Conservation (phyloP, 139 green algal genomes). For the Chlamydomonas incerta region DNA sequence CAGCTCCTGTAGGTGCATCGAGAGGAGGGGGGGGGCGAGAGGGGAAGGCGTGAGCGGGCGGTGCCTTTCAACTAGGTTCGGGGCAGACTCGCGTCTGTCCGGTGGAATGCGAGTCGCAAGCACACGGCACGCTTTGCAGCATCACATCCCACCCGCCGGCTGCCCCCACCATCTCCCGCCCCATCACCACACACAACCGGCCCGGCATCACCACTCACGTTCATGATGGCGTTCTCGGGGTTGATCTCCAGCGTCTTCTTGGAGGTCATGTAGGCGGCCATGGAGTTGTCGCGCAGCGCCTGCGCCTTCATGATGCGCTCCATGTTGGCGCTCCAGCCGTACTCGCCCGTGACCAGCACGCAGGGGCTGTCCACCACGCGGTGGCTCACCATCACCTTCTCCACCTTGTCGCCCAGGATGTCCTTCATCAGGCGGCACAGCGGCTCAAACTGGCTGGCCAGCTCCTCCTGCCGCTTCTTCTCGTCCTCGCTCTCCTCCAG, state of each 20-base stretch:
- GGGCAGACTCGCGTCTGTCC: too few species aligned
- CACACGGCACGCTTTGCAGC: too few species aligned
- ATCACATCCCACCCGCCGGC: too few species aligned
- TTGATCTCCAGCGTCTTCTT: slow-evolving; percentile 99
- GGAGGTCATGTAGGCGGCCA: slow-evolving; percentile 97
- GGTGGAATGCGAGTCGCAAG: too few species aligned
- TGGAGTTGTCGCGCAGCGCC: slow-evolving; percentile 96
- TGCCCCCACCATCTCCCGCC: too few species aligned
- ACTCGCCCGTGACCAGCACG: slow-evolving; percentile 99
- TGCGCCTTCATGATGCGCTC: slow-evolving; percentile 99
- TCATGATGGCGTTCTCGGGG: slow-evolving; percentile 97
- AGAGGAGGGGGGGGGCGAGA: too few species aligned
- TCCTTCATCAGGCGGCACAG: slow-evolving; percentile 89
- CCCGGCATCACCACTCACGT: slow-evolving; percentile 54
- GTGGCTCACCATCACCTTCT: slow-evolving; percentile 94
- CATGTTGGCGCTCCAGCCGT: slow-evolving; percentile 99
- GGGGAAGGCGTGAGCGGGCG: too few species aligned
- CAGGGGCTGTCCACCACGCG: slow-evolving; percentile 98
- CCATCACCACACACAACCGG: too few species aligned
- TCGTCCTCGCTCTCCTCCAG: slow-evolving; percentile 92
- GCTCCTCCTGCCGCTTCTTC: slow-evolving; percentile 93
- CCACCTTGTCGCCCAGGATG: slow-evolving; percentile 97
- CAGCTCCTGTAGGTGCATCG: slow-evolving; percentile 83
- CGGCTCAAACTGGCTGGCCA: slow-evolving; percentile 89
- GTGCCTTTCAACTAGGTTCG: too few species aligned